These are phyloP conservation scores for Xerocomus minutiporus DNA, from an alignment of 1,284 basidiomycete species.

Conservation along the genomic window DNA sequence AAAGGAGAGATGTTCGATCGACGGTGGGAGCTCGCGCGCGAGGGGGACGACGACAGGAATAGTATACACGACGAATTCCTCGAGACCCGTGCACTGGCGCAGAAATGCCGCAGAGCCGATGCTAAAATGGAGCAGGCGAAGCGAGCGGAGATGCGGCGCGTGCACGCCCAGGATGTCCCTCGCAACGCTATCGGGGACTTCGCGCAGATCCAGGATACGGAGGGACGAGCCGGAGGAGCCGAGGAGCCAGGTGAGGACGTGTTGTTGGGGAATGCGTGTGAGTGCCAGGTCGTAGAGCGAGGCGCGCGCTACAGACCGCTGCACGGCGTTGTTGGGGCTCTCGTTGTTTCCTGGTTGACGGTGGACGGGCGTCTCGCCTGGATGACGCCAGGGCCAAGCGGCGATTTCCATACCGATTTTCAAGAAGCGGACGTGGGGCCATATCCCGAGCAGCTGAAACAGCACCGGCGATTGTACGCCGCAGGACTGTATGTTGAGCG, in stretches of 20 bases:
- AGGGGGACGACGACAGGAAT: constrained; percentile 36
- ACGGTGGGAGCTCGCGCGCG: constrained; percentile 30
- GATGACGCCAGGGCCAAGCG: constrained; percentile 28
- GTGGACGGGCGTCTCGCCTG: constrained; percentile 6
- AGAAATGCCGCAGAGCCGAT: constrained; percentile 33
- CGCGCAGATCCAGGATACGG: constrained; percentile 40
- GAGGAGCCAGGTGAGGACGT: constrained; percentile 39
- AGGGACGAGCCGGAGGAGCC: constrained; percentile 34
- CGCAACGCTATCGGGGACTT: constrained; percentile 31
- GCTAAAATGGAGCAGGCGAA: constrained; percentile 21
- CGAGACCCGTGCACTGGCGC: constrained; percentile 36
- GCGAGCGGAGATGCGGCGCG: constrained; percentile 37
- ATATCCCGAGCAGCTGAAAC: constrained; percentile 41
- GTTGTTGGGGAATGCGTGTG: constrained; percentile 32
- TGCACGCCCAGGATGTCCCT: constrained; percentile 29
- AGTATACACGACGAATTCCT: constrained; percentile 40
- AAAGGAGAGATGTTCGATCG: constrained; percentile 40
- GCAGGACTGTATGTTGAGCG: constrained; percentile 36
- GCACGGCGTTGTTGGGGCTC: not conserved
- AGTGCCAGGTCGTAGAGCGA: constrained; percentile 42
- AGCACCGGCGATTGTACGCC: constrained; percentile 44
- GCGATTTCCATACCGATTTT: constrained; percentile 39
- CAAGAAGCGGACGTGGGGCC: constrained; percentile 39
- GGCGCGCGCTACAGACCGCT: constrained; percentile 10
- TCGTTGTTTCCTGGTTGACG: not conserved